Evolutionary conservation across 2,329 filamentous ascomycete species (phyloP).

Genomic region (Colletotrichum orbiculare): DNA sequence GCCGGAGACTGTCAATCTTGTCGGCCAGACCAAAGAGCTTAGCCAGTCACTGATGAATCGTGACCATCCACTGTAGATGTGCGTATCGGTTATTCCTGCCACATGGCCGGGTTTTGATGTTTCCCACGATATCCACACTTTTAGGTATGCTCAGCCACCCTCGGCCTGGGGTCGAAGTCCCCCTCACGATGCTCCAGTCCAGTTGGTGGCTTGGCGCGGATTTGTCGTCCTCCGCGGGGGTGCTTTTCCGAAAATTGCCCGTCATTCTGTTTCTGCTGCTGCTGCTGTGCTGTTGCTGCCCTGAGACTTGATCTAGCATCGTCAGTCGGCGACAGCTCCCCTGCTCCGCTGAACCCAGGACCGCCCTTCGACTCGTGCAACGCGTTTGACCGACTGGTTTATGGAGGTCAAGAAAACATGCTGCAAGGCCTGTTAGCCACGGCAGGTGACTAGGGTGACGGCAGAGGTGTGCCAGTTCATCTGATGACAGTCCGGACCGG

Average conservation of each 20-base stretch:
- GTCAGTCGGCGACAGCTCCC: neutral
- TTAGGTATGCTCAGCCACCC: slow-evolving; percentile 31
- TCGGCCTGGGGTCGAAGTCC: slow-evolving; percentile 8
- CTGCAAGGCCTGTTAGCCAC: no score
- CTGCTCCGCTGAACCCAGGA: no score
- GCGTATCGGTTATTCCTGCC: slow-evolving; percentile 29
- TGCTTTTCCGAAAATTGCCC: slow-evolving; percentile 16
- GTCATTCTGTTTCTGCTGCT: neutral
- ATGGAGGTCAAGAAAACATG: no score
- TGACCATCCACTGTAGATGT: neutral
- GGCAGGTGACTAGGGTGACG: no score
- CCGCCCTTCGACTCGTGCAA: no score
- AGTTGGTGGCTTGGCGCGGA: slow-evolving; percentile 26
- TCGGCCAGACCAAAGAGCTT: neutral
- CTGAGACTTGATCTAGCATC: no score
- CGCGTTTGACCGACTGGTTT: no score
- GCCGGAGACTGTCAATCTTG: no score
- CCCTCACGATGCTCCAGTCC: neutral
- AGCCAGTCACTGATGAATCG: neutral
- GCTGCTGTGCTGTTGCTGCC: no score
- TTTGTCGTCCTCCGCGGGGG: slow-evolving; percentile 8
- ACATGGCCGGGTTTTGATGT: neutral
- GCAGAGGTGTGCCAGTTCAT: no score
- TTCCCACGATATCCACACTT: slow-evolving; percentile 12
- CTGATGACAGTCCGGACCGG: neutral